Percentiles rank a stretch among this genome's conserved stretches.
phyloP scores from a whole-genome alignment of 2,329 filamentous ascomycete species.

The Diplodia mutila region DNA sequence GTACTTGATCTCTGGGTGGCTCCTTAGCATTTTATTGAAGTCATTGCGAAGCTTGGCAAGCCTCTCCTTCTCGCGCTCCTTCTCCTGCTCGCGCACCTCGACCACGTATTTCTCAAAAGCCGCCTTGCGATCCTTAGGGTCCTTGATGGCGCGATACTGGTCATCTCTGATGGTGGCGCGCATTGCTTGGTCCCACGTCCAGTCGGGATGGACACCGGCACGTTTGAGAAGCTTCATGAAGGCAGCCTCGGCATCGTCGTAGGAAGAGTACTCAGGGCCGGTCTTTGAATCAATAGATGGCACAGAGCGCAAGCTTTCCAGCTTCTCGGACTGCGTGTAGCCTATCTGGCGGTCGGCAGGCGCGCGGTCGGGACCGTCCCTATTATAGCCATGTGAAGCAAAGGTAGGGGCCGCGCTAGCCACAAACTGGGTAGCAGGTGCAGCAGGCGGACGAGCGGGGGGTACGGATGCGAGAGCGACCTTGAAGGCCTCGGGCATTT shows the following conservation, averaged over 20 bases:
- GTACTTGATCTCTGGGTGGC: conserved; percentile 94
- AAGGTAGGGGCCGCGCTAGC: conserved; percentile 58
- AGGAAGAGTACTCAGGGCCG: conserved; percentile 59
- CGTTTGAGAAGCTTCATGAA: conserved; percentile 89
- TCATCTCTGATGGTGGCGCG: conserved; percentile 84
- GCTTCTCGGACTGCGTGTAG: conserved; percentile 38
- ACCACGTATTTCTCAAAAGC: conserved; percentile 95
- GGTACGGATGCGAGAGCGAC: conserved; percentile 65
- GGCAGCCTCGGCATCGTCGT: conserved; percentile 88
- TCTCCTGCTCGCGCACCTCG: conserved; percentile 88
- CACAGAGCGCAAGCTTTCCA: conserved; percentile 21
- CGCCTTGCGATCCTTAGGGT: conserved; percentile 85
- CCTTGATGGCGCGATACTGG: conserved; percentile 89
- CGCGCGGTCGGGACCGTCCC: conserved; percentile 42
- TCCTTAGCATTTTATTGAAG: conserved; percentile 94
- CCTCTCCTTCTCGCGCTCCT: conserved; percentile 91
- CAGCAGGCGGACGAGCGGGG: conserved; percentile 46
- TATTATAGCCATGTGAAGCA: conserved; percentile 34
- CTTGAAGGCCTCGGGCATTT: conserved; percentile 84
- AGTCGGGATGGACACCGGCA: conserved; percentile 84
- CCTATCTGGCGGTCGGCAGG: conserved; percentile 52
- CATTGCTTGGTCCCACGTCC: conserved; percentile 90
- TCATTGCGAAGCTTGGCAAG: conserved; percentile 88
- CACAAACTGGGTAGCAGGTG: conserved; percentile 59
- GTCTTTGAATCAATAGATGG: conserved; percentile 50